These are phyloP conservation scores for Aspergillus ostianus DNA, from an alignment of 495 filamentous ascomycete genomes.

Conservation along the genomic window DNA sequence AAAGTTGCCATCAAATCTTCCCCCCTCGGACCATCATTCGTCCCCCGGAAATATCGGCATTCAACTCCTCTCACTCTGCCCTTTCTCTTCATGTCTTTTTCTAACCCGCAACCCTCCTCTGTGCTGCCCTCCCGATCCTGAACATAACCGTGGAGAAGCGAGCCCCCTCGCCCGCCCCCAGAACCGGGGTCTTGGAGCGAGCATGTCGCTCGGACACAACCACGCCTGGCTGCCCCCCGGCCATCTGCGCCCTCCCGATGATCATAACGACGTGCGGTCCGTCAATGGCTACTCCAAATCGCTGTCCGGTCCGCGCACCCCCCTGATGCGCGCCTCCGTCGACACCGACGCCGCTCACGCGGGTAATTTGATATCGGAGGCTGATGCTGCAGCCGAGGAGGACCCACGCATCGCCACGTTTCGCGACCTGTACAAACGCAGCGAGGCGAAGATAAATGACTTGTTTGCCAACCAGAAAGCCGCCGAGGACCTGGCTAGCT, in stretches of 20 bases:
- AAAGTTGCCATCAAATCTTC: constrained; percentile 39
- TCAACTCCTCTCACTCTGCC: constrained; percentile 15
- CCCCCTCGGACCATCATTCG: constrained; percentile 35
- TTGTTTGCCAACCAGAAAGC: constrained; percentile 54
- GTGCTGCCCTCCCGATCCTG: constrained; percentile 34
- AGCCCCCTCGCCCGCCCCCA: constrained; percentile 48
- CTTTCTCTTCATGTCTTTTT: constrained; percentile 40
- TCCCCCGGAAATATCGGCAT: constrained; percentile 29
- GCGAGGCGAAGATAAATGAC: constrained; percentile 58
- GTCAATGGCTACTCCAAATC: constrained; percentile 48
- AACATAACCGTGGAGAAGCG: constrained; percentile 47
- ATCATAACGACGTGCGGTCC: constrained; percentile 44
- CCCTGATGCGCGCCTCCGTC: constrained; percentile 48
- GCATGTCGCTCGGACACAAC: constrained; percentile 51
- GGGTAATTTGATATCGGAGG: constrained; percentile 48
- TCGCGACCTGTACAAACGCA: constrained; percentile 55
- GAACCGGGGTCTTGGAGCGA: constrained; percentile 50
- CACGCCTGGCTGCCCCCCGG: constrained; percentile 49
- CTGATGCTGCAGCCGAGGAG: constrained; percentile 56
- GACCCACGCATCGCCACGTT: constrained; percentile 63
- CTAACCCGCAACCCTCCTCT: constrained; percentile 20
- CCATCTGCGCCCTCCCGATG: constrained; percentile 47
- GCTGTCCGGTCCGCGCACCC: constrained; percentile 47
- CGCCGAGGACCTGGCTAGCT: constrained; percentile 28
- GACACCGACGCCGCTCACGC: constrained; percentile 47